Conservation (phyloP, 2,329 filamentous ascomycete genomes). For the Ceratocystis destructans region DNA sequence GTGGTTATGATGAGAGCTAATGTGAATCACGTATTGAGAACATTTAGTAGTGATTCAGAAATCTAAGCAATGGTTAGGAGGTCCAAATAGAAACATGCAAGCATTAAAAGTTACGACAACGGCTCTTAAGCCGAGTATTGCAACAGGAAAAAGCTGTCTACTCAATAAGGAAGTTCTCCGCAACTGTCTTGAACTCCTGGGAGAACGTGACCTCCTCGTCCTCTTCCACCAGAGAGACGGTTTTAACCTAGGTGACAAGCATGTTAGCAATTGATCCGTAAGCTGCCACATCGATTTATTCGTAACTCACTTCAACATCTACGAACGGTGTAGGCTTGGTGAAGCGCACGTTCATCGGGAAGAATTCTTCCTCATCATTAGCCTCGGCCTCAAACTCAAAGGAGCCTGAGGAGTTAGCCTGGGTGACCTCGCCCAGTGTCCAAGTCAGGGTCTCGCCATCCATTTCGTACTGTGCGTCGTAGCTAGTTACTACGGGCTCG, state of each 20-base stretch:
- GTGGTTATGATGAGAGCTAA: too few species aligned
- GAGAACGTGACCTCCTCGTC: conserved; percentile 69
- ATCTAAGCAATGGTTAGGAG: background rate
- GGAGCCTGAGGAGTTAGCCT: conserved; percentile 66
- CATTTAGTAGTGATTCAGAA: too few species aligned
- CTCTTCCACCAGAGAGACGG: conserved; percentile 59
- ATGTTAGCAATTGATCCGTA: background rate
- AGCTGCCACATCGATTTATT: background rate
- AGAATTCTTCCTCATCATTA: conserved; percentile 84
- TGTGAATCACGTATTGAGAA: too few species aligned
- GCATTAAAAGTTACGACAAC: conserved; percentile 8
- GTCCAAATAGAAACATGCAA: conserved; percentile 10
- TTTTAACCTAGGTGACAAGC: conserved; percentile 37
- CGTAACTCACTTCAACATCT: conserved; percentile 66
- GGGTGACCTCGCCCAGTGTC: conserved; percentile 76
- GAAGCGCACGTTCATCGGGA: conserved; percentile 91
- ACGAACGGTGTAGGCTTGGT: conserved; percentile 75
- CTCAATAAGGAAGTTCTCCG: conserved; percentile 65
- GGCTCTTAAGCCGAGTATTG: background rate
- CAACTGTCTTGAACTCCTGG: conserved; percentile 64
- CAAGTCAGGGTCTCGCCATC: conserved; percentile 87
- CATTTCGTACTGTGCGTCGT: conserved; percentile 88
- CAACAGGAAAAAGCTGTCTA: conserved; percentile 30
- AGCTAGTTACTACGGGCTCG: conserved; percentile 81
- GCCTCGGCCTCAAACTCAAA: conserved; percentile 94